Percentiles rank a stretch among this genome's conserved stretches.
Evolutionary conservation across 2,329 filamentous ascomycete species (phyloP).

Genomic region (Penicillium sp.): DNA sequence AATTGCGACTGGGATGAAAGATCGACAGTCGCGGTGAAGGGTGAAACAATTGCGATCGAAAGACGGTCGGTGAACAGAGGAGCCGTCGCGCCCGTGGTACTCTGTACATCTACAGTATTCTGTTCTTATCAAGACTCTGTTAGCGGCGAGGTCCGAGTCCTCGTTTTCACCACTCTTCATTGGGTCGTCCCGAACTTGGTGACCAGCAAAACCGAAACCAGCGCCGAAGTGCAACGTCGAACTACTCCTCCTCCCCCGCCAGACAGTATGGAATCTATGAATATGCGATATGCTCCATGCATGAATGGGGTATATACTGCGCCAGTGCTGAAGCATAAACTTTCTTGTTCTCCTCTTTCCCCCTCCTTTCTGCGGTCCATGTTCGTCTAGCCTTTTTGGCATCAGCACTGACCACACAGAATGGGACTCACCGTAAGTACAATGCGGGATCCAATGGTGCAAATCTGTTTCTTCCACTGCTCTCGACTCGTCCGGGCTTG

Average conservation of each 20-base stretch:
- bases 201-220: conserved; percentile 1
- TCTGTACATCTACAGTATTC: neutral
- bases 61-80: neutral
- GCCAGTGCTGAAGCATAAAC: conserved; percentile 9
- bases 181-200: neutral
- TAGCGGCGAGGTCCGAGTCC: conserved; percentile 12
- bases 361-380: neutral
- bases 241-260: neutral
- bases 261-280: neutral
- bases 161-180: neutral
- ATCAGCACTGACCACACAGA: neutral
- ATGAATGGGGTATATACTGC: conserved; percentile 7
- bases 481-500: neutral
- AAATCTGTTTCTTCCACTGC: neutral
- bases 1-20: neutral
- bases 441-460: neutral
- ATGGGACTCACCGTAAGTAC: neutral
- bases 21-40: neutral
- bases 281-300: neutral
- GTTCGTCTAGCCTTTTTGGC: neutral
- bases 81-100: neutral
- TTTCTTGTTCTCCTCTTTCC: neutral
- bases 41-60: neutral
- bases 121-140: neutral
- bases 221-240: neutral